Evolutionary conservation across 208 protist species (phyloP).

Genomic region (Leishmania mexicana): DNA sequence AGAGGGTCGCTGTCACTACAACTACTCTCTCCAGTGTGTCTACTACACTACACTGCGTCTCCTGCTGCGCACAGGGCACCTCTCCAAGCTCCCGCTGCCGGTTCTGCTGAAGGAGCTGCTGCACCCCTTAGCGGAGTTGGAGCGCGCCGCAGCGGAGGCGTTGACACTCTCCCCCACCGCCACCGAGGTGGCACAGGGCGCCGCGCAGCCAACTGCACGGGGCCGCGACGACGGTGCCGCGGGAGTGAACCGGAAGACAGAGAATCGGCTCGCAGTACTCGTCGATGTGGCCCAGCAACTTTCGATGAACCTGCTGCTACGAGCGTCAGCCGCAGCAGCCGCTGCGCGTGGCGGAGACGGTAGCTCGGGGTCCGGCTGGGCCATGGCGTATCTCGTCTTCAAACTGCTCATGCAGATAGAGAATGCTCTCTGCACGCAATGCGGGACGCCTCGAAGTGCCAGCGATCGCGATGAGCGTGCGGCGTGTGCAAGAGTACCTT

Average conservation of each 20-base stretch:
- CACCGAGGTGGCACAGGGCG: background rate
- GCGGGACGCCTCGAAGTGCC: background rate
- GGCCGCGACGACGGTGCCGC: background rate
- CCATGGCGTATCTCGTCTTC: background rate
- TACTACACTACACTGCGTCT: slow-evolving; percentile 15
- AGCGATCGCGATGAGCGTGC: background rate
- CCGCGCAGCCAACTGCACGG: background rate
- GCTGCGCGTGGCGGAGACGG: background rate
- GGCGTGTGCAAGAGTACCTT: too few species aligned
- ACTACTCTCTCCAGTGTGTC: background rate
- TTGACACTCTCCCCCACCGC: background rate
- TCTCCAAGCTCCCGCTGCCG: background rate
- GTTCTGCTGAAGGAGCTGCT: slow-evolving; percentile 23
- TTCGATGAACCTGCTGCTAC: background rate
- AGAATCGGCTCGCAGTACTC: slow-evolving; percentile 3
- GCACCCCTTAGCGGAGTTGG: slow-evolving; percentile 13
- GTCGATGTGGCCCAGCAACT: slow-evolving; percentile 2
- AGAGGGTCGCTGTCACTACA: too few species aligned
- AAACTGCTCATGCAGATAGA: background rate
- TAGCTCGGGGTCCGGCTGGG: background rate
- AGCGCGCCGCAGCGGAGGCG: slow-evolving; percentile 3
- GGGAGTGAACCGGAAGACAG: background rate
- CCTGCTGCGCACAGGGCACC: background rate
- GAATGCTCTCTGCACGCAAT: background rate
- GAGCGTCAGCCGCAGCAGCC: background rate